Evolutionary conservation across 2,329 filamentous ascomycete species (phyloP), one percentile per base, ranked within the genome.

Genomic region (Paraphoma chrysanthemicola): DNA sequence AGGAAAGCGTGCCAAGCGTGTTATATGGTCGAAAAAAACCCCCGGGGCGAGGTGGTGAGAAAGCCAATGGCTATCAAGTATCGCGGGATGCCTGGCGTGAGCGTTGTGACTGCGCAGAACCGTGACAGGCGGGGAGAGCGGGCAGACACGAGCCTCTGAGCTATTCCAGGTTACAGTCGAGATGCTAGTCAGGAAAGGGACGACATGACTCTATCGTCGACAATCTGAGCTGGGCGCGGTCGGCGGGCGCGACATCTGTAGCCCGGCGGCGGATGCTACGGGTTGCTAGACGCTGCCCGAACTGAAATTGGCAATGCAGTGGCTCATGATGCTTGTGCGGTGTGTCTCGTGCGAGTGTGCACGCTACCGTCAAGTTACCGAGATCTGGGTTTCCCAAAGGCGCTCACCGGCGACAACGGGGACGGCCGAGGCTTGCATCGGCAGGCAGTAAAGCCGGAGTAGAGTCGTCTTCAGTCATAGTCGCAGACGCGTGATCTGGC

Each of bases 341-440:
- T 50, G 45, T 36, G 18, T 46, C 39, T 48, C 36, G 51, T 46
- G 18, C 31, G 31, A 44, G 11, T 16, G 11, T 42, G 43, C 54
- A 52, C 43, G 54, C 45, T 47, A 49, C 33, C 48, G 43, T 44
- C 47, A 17, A 42, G 42, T 28, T 56, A 41, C 63, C 60, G 53
- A 67, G 18, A 62, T 45, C 39, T 60, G 56, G 38, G 57, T 49
- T 39, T 55, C 45, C 54, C 49, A 42, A 41, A 55, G 29, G n/a
- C 23, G 45, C 53, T 56, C 54, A 63, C 51, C 57, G 57, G 60
- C 48, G 50, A 47, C 9, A 28, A 43, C 56, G 66, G 54, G 31
- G 61, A 51, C 45, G 56, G 29, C 41, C 55, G 57, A 53, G 28
- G 52, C 30, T 23, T 52, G 49, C 50, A 56, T 57, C 48, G 36